These are phyloP conservation scores for Cladosporium sp. DNA, from an alignment of 2,329 filamentous ascomycete species.

Conservation along the genomic window DNA sequence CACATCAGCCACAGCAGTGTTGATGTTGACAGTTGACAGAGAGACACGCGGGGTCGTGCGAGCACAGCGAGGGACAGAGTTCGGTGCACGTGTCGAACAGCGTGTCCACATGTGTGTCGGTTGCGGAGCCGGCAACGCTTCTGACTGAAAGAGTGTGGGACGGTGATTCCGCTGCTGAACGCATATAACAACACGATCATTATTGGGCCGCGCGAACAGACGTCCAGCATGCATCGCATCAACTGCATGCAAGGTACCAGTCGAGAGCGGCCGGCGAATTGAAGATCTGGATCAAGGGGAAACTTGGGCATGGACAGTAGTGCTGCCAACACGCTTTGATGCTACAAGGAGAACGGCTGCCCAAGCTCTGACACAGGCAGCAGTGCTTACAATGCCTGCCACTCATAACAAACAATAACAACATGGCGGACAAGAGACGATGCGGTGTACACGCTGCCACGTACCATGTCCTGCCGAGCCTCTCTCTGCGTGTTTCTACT, in stretches of 20 bases:
- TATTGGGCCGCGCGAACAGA: neutral
- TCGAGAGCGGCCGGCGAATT: neutral
- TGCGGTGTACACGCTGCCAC: slow-evolving; percentile 3
- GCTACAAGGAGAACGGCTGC: neutral
- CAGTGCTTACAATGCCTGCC: neutral
- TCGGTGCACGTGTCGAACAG: slow-evolving; percentile 4
- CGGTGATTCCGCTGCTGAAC: neutral
- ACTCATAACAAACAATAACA: neutral
- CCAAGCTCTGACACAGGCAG: slow-evolving; percentile 1
- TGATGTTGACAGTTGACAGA: neutral
- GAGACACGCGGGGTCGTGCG: neutral
- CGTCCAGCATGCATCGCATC: neutral
- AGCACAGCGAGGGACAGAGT: slow-evolving; percentile 1
- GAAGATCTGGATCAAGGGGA: neutral
- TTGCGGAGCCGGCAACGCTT: slow-evolving; percentile 13
- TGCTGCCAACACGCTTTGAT: slow-evolving; percentile 1
- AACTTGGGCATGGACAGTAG: neutral
- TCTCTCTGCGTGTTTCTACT: neutral
- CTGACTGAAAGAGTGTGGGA: neutral
- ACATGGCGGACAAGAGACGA: neutral
- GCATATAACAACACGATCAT: neutral
- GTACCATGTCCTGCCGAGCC: neutral
- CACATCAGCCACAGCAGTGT: slow-evolving; percentile 1
- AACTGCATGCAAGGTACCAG: neutral
- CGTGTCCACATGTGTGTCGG: neutral